Evolutionary conservation across 108 stramenopile genomes (phyloP), one percentile per base, ranked within the genome.

Genomic region (Nitzschia inconspicua): DNA sequence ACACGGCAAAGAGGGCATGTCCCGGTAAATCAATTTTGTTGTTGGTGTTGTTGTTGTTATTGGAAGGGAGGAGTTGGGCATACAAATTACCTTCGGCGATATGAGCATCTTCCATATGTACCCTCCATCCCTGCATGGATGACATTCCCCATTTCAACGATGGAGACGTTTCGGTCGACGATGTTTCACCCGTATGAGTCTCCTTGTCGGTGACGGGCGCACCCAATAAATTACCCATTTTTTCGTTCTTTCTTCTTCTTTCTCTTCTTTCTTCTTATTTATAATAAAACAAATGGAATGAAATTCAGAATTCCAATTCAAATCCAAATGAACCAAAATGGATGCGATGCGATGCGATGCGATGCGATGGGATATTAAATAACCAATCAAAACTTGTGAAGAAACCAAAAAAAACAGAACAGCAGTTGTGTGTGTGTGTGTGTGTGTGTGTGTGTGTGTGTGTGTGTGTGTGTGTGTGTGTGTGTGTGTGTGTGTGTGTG

Each of bases 91-190:
- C 31, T 52, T 66, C 59, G 37, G 58, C 66, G 22, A 63, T 63
- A 57, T 91, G 88, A 23, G 84, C 85, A 56, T 95, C 89, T 72
- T 91, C 93, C 93, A 95, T 95, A 51, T 91, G 82, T 18, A 89
- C 66, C 11, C 93, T 65, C 86, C 89, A 95, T 46, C 93, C 93
- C 62, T 91, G 93, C 93, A 95, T 91, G 47, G 76, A 72, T n/a
- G 78, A 80, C 20, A 89, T 78, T 4, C 85, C 93, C 50, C 48
- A 91, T 19, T 49, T 37, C 6, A 88, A 28, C n/a, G n/a, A n/a
- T n/a, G n/a, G n/a, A n/a, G n/a, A n/a, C 22, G 20, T n/a, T 11
- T 66, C 28, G 7, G 66, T 65, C 18, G 69, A 71, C 13, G 47
- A 36, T 2, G 79, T 78, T 34, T 11, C 20, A 39, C 84, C 84